Evolutionary conservation across 768 basidiomycete species (phyloP).

Genomic region (Kwoniella newhampshirensis): DNA sequence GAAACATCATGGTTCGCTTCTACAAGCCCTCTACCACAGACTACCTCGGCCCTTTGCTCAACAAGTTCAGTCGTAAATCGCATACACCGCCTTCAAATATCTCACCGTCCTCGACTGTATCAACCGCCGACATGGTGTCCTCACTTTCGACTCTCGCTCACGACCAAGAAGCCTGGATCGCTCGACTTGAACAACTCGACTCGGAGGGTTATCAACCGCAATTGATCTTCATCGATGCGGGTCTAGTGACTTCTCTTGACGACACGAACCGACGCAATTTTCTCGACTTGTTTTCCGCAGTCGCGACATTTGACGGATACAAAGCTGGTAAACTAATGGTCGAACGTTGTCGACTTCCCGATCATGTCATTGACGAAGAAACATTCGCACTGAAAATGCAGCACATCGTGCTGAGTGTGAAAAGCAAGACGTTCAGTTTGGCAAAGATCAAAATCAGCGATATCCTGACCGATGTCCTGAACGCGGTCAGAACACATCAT

Average conservation of each 20-base stretch:
- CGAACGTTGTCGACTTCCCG: slow-evolving; percentile 85
- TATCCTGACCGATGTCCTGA: slow-evolving; percentile 83
- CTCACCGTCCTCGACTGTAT: slow-evolving; percentile 3
- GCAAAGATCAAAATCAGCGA: slow-evolving; percentile 97
- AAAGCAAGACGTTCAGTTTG: slow-evolving; percentile 93
- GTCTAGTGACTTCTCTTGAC: slow-evolving; percentile 84
- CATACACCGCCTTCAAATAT: slow-evolving; percentile 30
- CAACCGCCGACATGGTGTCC: slow-evolving; percentile 61
- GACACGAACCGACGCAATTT: slow-evolving; percentile 84
- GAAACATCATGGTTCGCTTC: slow-evolving; percentile 98
- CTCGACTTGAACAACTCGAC: slow-evolving; percentile 65
- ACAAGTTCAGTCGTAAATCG: slow-evolving; percentile 57
- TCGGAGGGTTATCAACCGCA: slow-evolving; percentile 82
- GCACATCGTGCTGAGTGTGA: slow-evolving; percentile 86
- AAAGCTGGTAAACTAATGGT: slow-evolving; percentile 93
- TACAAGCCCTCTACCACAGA: slow-evolving; percentile 71
- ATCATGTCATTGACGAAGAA: slow-evolving; percentile 84
- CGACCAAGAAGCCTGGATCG: slow-evolving; percentile 64
- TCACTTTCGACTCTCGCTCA: slow-evolving; percentile 65
- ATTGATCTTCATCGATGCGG: slow-evolving; percentile 93
- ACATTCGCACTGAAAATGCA: slow-evolving; percentile 98
- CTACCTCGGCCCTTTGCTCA: slow-evolving; percentile 65
- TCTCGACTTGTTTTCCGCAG: slow-evolving; percentile 90
- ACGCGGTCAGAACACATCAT: slow-evolving; percentile 81
- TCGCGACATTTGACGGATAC: slow-evolving; percentile 97